A percentile compares a stretch with the other conserved stretches of the same genome.
phyloP scores from a whole-genome alignment of 495 filamentous ascomycete species.

The Collariella sp. region DNA sequence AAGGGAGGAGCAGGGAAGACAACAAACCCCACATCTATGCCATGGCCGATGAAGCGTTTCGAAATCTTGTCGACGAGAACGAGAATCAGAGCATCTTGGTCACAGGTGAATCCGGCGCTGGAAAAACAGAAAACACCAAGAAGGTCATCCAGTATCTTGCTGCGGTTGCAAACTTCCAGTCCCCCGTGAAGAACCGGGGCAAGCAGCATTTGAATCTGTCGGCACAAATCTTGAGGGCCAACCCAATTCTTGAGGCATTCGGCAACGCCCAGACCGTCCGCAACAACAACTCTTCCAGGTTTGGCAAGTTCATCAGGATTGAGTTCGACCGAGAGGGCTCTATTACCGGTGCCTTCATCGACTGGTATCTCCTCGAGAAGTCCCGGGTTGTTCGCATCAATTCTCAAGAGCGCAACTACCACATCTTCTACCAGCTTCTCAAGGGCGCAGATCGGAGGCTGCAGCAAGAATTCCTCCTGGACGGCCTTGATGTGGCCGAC shows the following conservation, averaged over 20 bases:
- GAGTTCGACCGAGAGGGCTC: slow-evolving; percentile 86
- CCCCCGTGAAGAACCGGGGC: slow-evolving; percentile 51
- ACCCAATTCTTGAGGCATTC: slow-evolving; percentile 96
- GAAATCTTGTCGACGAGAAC: slow-evolving; percentile 90
- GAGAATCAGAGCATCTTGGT: slow-evolving; percentile 97
- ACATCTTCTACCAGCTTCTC: slow-evolving; percentile 94
- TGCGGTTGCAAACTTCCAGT: slow-evolving; percentile 80
- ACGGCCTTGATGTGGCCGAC: slow-evolving; percentile 64
- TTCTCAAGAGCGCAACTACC: slow-evolving; percentile 84
- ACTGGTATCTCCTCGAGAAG: slow-evolving; percentile 98
- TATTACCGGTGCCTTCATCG: slow-evolving; percentile 92
- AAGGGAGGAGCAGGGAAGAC: slow-evolving; percentile 79
- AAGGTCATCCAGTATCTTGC: slow-evolving; percentile 99
- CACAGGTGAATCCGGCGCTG: slow-evolving; percentile 95
- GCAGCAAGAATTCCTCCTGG: slow-evolving; percentile 67
- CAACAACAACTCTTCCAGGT: slow-evolving; percentile 97
- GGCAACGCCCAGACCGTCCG: slow-evolving; percentile 96
- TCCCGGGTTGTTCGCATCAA: slow-evolving; percentile 88
- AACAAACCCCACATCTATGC: slow-evolving; percentile 97
- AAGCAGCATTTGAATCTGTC: slow-evolving; percentile 81
- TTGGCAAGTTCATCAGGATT: slow-evolving; percentile 98
- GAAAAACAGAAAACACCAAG: slow-evolving; percentile 99
- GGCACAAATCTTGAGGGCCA: slow-evolving; percentile 90
- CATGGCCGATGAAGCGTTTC: slow-evolving; percentile 95
- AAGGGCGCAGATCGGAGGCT: slow-evolving; percentile 67